These are phyloP conservation scores for Aphanomyces stellatus DNA, from an alignment of 352 stramenopile genomes.

Conservation along the genomic window DNA sequence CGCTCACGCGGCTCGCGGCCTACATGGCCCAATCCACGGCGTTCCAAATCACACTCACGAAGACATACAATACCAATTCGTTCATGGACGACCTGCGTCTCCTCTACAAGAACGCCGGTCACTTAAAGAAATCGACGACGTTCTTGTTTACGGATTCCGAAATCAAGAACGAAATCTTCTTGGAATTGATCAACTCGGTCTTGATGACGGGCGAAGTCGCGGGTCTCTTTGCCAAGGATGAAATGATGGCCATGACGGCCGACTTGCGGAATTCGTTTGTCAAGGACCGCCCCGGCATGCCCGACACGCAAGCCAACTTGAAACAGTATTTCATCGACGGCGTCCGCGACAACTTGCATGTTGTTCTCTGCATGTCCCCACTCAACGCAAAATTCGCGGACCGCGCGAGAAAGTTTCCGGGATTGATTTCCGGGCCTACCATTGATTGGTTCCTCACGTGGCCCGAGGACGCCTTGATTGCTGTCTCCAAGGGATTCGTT, in stretches of 20 bases:
- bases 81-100: slow-evolving; percentile 97
- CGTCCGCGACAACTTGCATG: slow-evolving; percentile 96
- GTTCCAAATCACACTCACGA: slow-evolving; percentile 98
- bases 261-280: slow-evolving; percentile 93
- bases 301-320: slow-evolving; percentile 94
- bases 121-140: slow-evolving; percentile 94
- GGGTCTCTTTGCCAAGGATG: slow-evolving; percentile 96
- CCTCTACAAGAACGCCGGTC: slow-evolving; percentile 95
- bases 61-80: slow-evolving; percentile 96
- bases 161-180: slow-evolving; percentile 99
- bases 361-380: slow-evolving; percentile 99
- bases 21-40: slow-evolving; percentile 96
- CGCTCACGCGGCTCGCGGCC: slow-evolving; percentile 90
- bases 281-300: slow-evolving; percentile 90
- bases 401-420: slow-evolving; percentile 94
- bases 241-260: slow-evolving; percentile 98
- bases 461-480: slow-evolving; percentile 96
- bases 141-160: slow-evolving; percentile 99
- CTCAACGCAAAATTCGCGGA: slow-evolving; percentile 97
- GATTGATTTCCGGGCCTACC: slow-evolving; percentile 94
- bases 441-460: slow-evolving; percentile 99
- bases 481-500: slow-evolving; percentile 95
- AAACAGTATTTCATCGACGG: slow-evolving; percentile 98
- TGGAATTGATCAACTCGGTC: slow-evolving; percentile 98
- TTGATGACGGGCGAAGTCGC: slow-evolving; percentile 98